Evolutionary conservation across 2,329 filamentous ascomycete species (phyloP).

Genomic region (Hirsutella thompsonii): DNA sequence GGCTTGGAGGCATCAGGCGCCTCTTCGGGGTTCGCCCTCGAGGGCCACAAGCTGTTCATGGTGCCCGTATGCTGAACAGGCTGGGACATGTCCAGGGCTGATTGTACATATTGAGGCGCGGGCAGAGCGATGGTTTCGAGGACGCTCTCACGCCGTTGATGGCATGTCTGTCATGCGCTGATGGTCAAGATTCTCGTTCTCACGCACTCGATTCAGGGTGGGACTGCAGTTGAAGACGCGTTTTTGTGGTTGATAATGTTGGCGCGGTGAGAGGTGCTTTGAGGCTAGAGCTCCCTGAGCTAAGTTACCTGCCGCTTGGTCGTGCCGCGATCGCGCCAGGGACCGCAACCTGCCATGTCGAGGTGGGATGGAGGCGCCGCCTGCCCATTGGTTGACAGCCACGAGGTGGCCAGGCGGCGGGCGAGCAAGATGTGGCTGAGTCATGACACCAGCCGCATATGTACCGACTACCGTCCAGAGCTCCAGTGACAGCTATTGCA

Average conservation of each 20-base stretch:
- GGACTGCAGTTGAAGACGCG: background rate
- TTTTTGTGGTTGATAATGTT: background rate
- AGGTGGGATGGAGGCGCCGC: no score
- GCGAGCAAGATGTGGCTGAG: no score
- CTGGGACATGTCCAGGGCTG: constrained; percentile 1
- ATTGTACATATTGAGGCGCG: constrained; percentile 7
- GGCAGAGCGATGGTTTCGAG: background rate
- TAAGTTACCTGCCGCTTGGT: background rate
- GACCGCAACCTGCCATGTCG: background rate
- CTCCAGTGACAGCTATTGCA: no score
- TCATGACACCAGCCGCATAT: no score
- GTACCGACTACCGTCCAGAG: no score
- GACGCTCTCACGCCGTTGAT: background rate
- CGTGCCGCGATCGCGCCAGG: background rate
- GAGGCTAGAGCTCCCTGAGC: background rate
- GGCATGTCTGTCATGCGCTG: background rate
- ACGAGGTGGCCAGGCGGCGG: no score
- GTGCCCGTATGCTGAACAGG: constrained; percentile 10
- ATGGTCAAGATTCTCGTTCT: no score
- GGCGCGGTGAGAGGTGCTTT: background rate
- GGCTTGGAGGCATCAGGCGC: constrained; percentile 12
- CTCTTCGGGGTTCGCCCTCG: constrained; percentile 20
- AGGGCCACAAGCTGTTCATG: constrained; percentile 33
- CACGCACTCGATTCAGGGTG: background rate
- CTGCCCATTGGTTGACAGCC: no score